phyloP scores from a whole-genome alignment of 1,284 basidiomycete genomes.

The Ustilago loliicola region DNA sequence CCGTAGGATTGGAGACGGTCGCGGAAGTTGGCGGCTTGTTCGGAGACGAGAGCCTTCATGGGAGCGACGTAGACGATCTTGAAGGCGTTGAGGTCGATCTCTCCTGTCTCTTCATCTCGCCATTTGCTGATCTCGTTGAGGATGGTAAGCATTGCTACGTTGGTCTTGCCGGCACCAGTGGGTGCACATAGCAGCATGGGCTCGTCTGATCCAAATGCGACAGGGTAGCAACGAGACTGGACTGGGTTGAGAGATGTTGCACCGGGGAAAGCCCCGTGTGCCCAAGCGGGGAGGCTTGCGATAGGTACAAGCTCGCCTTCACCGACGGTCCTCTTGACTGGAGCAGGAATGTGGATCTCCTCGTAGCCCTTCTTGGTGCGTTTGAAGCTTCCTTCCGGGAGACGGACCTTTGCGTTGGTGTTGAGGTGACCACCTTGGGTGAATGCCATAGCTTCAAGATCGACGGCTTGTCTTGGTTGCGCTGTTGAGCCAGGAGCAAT shows the following conservation, averaged over 20 bases:
- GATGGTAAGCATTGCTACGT: slow-evolving; percentile 87
- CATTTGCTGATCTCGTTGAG: slow-evolving; percentile 67
- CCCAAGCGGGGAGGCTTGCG: slow-evolving; percentile 85
- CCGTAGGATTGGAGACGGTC: slow-evolving; percentile 85
- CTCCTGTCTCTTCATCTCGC: slow-evolving; percentile 80
- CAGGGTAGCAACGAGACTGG: slow-evolving; percentile 78
- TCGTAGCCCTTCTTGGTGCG: slow-evolving; percentile 96
- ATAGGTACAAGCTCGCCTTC: slow-evolving; percentile 81
- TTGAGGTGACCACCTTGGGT: slow-evolving; percentile 95
- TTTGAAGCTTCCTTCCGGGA: slow-evolving; percentile 98
- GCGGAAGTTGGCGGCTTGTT: slow-evolving; percentile 68
- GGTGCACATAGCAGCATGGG: slow-evolving; percentile 96
- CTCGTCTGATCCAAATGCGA: slow-evolving; percentile 91
- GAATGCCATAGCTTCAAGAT: slow-evolving; percentile 95
- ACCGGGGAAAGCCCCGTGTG: slow-evolving; percentile 72
- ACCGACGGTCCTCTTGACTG: slow-evolving; percentile 79
- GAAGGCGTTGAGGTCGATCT: slow-evolving; percentile 90
- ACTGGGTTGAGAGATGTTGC: slow-evolving; percentile 88
- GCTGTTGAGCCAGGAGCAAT: slow-evolving; percentile 85
- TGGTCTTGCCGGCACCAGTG: slow-evolving; percentile 99
- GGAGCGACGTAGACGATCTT: slow-evolving; percentile 99
- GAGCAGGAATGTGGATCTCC: slow-evolving; percentile 96
- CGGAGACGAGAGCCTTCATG: slow-evolving; percentile 78
- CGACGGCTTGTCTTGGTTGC: slow-evolving; percentile 86
- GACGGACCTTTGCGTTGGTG: slow-evolving; percentile 98